Conservation (phyloP, 306 rosid genomes). For the Prinsepia uniflora region DNA sequence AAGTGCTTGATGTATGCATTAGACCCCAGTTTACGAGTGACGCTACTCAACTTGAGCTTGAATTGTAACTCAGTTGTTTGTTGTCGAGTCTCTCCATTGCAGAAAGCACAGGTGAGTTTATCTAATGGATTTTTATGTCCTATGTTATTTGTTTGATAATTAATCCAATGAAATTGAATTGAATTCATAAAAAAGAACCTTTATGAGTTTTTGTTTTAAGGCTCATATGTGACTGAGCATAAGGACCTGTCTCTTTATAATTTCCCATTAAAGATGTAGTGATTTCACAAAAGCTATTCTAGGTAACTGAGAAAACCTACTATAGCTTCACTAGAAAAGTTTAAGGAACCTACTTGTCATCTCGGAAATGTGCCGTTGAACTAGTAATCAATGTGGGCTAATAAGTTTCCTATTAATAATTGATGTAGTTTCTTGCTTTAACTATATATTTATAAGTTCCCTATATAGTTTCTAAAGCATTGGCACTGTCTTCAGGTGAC, state of each 20-base stretch:
- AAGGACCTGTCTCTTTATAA: background rate
- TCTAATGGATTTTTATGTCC: conserved; percentile 2
- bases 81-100: conserved; percentile 98
- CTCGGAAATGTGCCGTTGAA: background rate
- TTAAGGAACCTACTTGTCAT: background rate
- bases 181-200: background rate
- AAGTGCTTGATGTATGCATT: conserved; percentile 93
- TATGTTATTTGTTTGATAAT: background rate
- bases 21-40: conserved; percentile 84
- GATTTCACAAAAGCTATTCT: background rate
- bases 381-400: background rate
- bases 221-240: background rate
- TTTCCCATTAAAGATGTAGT: background rate
- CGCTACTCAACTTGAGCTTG: conserved; percentile 76
- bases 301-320: background rate
- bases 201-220: background rate
- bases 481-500: conserved; percentile 59
- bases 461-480: background rate
- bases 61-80: conserved; percentile 92
- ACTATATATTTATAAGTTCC: background rate
- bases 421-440: background rate
- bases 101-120: conserved; percentile 88
- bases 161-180: background rate
- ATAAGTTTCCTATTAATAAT: background rate
- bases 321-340: background rate